A percentile compares a stretch with the other conserved stretches of the same genome.
Conservation (phyloP, 2,329 filamentous ascomycete genomes). For the Stagonosporopsis chrysanthemi region DNA sequence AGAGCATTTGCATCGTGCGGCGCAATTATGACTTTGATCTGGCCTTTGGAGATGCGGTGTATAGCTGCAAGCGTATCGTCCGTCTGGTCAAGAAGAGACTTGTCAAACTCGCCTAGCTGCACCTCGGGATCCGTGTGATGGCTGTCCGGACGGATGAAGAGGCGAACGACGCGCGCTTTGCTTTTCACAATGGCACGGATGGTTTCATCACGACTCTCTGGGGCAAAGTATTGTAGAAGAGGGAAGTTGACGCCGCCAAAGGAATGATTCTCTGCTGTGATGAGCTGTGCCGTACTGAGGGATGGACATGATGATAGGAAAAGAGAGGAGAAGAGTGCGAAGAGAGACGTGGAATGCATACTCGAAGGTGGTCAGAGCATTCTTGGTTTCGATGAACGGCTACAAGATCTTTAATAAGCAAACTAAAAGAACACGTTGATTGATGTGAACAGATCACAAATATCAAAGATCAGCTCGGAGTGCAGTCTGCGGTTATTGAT, state of each 20-base stretch:
- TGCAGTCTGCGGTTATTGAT: slow-evolving; percentile 40
- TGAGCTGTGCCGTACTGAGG: slow-evolving; percentile 33
- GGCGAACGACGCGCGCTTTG: slow-evolving; percentile 42
- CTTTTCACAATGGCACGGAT: slow-evolving; percentile 41
- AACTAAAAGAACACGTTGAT: slow-evolving; percentile 46
- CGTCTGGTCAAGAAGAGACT: slow-evolving; percentile 42
- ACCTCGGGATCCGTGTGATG: slow-evolving; percentile 43
- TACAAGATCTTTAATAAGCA: slow-evolving; percentile 32
- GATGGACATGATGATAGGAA: slow-evolving; percentile 13
- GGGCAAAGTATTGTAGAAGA: slow-evolving; percentile 41
- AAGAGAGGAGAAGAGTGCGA: slow-evolving; percentile 29
- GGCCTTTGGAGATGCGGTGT: slow-evolving; percentile 44
- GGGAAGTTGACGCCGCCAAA: slow-evolving; percentile 48
- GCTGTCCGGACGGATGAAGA: slow-evolving; percentile 42
- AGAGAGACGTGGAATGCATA: slow-evolving; percentile 35
- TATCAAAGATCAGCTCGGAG: slow-evolving; percentile 27
- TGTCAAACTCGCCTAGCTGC: slow-evolving; percentile 42
- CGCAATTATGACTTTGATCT: slow-evolving; percentile 47
- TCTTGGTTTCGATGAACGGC: slow-evolving; percentile 6
- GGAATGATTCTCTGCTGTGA: slow-evolving; percentile 41
- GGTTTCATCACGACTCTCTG: slow-evolving; percentile 36
- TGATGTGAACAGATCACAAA: slow-evolving; percentile 35
- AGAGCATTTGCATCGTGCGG: slow-evolving; percentile 48
- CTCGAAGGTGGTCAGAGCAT: slow-evolving; percentile 20
- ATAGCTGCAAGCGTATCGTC: slow-evolving; percentile 47